These are phyloP conservation scores for Saturnispora gosingensis DNA, from an alignment of 805 yeast species.

Conservation along the genomic window DNA sequence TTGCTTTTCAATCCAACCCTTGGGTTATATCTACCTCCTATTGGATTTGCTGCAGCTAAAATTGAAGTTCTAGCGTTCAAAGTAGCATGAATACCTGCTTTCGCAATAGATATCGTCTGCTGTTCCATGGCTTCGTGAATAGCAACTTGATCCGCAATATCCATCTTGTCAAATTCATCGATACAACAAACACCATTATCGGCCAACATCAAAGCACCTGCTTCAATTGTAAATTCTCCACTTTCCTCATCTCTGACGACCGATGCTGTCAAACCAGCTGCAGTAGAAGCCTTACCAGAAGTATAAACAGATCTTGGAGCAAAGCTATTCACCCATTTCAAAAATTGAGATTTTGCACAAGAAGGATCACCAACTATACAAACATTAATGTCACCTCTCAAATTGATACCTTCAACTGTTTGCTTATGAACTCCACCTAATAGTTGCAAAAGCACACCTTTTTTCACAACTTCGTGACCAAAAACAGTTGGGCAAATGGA, in stretches of 20 bases:
- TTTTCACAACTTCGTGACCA: constrained; percentile 91
- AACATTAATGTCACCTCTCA: constrained; percentile 93
- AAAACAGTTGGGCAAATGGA: constrained; percentile 94
- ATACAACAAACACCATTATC: constrained; percentile 98
- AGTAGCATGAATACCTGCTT: constrained; percentile 98
- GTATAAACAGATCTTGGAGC: constrained; percentile 94
- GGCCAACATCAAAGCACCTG: constrained; percentile 97
- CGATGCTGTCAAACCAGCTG: constrained; percentile 98
- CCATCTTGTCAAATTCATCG: constrained; percentile 99
- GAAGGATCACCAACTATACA: constrained; percentile 98
- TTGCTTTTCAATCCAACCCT: constrained; percentile 77
- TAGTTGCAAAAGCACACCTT: constrained; percentile 80
- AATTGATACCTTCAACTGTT: constrained; percentile 87
- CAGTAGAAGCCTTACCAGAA: constrained; percentile 96
- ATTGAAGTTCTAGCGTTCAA: constrained; percentile 94
- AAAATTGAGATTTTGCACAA: constrained; percentile 90
- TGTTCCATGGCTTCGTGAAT: constrained; percentile 99
- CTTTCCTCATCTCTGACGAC: constrained; percentile 96
- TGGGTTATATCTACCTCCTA: constrained; percentile 93
- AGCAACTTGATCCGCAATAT: constrained; percentile 88
- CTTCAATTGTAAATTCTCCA: constrained; percentile 95
- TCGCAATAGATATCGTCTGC: constrained; percentile 96
- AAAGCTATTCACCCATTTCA: constrained; percentile 85
- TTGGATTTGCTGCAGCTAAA: constrained; percentile 97
- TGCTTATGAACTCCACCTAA: constrained; percentile 93